Evolutionary conservation across 305 asterid genomes (phyloP).

Genomic region (Fraxinus sp.): DNA sequence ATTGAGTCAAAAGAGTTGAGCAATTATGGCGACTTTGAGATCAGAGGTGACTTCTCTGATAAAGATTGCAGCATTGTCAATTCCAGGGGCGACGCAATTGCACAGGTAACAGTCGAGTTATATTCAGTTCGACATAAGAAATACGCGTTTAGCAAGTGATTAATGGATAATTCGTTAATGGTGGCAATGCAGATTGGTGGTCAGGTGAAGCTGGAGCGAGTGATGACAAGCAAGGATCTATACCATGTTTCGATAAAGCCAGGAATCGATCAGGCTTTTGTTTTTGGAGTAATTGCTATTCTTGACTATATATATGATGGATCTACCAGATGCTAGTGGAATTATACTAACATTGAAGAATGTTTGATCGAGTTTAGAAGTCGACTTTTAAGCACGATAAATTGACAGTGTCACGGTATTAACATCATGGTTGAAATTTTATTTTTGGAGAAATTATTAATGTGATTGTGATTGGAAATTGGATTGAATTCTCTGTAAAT

Average conservation of each 20-base stretch:
- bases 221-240: constrained; percentile 56
- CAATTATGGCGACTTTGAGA: constrained; percentile 39
- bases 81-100: constrained; percentile 56
- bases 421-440: background rate
- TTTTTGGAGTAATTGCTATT: constrained; percentile 75
- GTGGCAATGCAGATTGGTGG: constrained; percentile 53
- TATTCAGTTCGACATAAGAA: background rate
- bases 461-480: background rate
- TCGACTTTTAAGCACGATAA: background rate
- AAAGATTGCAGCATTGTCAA: constrained; percentile 59
- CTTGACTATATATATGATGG: constrained; percentile 87
- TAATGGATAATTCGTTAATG: background rate
- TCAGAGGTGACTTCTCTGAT: constrained; percentile 57
- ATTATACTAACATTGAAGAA: background rate
- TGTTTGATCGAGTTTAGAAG: background rate
- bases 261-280: constrained; percentile 81
- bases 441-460: background rate
- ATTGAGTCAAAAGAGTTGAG: constrained; percentile 40
- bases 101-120: constrained; percentile 38
- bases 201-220: constrained; percentile 38
- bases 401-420: background rate
- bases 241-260: constrained; percentile 65
- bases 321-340: constrained; percentile 54
- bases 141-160: background rate
- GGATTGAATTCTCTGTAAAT: background rate